Evolutionary conservation across 2,329 filamentous ascomycete genomes (phyloP).

Genomic region (Cladosporium oxysporum): DNA sequence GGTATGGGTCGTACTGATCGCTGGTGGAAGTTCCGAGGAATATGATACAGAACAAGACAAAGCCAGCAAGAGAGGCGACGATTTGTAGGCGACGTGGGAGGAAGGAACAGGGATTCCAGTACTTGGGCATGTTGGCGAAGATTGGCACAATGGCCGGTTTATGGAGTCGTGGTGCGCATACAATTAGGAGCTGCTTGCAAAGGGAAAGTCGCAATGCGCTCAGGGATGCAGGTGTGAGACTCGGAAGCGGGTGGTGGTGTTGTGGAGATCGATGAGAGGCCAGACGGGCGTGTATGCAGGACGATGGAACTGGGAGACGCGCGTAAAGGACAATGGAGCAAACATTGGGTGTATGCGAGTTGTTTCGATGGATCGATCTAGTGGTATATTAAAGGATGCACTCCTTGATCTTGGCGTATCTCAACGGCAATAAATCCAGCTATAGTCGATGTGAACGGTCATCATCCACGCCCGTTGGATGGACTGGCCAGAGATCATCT

Average conservation of each 20-base stretch:
- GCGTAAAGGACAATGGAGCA: background rate
- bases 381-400: background rate
- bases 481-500: background rate
- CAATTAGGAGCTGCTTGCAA: background rate
- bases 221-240: constrained; percentile 7
- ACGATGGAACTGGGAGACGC: background rate
- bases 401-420: constrained; percentile 1
- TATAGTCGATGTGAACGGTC: background rate
- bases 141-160: constrained; percentile 12
- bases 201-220: constrained; percentile 1
- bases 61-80: constrained; percentile 41
- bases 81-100: constrained; percentile 52
- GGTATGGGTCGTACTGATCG: constrained; percentile 31
- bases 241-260: background rate
- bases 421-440: background rate
- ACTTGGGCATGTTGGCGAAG: constrained; percentile 25
- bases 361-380: background rate
- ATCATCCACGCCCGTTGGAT: background rate
- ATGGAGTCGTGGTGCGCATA: constrained; percentile 8
- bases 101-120: constrained; percentile 38
- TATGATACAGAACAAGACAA: constrained; percentile 42
- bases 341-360: background rate
- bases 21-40: constrained; percentile 37
- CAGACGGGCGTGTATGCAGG: background rate
- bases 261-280: background rate